Evolutionary conservation across 345 rosid genomes (phyloP).

Genomic region (Eucalyptus camaldulensis): DNA sequence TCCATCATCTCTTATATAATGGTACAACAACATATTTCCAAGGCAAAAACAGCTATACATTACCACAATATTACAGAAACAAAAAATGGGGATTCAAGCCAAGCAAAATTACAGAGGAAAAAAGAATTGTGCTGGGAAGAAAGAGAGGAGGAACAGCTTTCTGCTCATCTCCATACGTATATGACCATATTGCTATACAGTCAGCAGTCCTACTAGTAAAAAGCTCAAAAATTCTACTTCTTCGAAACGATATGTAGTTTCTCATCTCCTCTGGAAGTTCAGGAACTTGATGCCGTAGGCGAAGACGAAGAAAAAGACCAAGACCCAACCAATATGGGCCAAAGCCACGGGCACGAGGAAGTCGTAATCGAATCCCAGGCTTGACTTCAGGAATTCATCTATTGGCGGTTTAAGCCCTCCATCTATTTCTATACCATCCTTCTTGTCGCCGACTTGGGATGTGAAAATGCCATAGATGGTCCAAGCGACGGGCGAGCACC

Average conservation of each 20-base stretch:
- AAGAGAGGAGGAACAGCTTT: neutral
- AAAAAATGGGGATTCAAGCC: neutral
- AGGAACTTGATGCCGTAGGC: constrained; percentile 2
- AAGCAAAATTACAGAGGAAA: neutral
- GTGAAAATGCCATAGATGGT: constrained; percentile 3
- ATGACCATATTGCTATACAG: neutral
- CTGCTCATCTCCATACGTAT: neutral
- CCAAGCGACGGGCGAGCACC: constrained; percentile 12
- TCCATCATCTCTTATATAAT: neutral
- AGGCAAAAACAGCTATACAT: neutral
- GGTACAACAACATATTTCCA: neutral
- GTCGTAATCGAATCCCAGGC: constrained; percentile 1
- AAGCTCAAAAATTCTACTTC: neutral
- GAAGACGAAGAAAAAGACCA: constrained; percentile 2
- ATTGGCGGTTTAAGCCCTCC: neutral
- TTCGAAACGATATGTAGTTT: neutral
- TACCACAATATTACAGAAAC: neutral
- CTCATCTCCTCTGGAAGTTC: constrained; percentile 18
- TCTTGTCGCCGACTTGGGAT: neutral
- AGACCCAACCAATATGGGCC: constrained; percentile 2
- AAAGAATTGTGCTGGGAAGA: neutral
- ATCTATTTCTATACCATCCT: neutral
- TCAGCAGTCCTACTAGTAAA: neutral
- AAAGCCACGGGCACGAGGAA: neutral
- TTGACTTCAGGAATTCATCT: neutral